These are phyloP conservation scores for Calonectria pauciramosa DNA, from an alignment of 2,329 filamentous ascomycete species.

Conservation along the genomic window DNA sequence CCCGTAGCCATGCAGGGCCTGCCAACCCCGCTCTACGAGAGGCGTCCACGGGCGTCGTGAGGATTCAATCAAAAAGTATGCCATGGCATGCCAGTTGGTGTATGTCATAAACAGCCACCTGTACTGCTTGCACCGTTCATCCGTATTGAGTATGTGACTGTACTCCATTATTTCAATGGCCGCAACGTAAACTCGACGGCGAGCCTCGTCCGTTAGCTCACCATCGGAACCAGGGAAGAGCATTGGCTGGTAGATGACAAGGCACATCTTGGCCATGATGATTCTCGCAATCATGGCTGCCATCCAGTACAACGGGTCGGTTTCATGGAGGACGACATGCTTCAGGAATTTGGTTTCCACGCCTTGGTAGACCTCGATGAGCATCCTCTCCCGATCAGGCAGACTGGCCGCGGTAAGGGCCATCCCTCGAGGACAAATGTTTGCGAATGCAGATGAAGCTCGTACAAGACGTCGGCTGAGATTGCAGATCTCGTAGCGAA, in stretches of 20 bases:
- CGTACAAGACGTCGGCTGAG: conserved; percentile 54
- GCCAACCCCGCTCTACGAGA: conserved; percentile 65
- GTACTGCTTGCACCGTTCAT: conserved; percentile 62
- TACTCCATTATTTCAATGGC: conserved; percentile 82
- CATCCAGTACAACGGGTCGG: conserved; percentile 74
- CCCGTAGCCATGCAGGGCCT: conserved; percentile 56
- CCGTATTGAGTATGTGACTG: conserved; percentile 74
- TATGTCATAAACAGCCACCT: conserved; percentile 66
- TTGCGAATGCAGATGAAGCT: conserved; percentile 51
- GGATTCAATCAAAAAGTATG: conserved; percentile 63
- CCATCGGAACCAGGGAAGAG: conserved; percentile 71
- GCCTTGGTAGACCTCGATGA: conserved; percentile 66
- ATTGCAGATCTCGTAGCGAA: conserved; percentile 66
- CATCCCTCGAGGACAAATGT: conserved; percentile 47
- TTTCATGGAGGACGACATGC: conserved; percentile 62
- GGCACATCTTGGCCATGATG: conserved; percentile 83
- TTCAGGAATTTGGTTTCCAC: conserved; percentile 68
- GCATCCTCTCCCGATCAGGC: conserved; percentile 57
- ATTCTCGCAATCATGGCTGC: conserved; percentile 77
- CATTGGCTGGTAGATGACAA: conserved; percentile 82
- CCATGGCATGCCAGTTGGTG: conserved; percentile 65
- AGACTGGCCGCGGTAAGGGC: conserved; percentile 43
- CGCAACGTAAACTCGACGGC: conserved; percentile 78
- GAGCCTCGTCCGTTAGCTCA: conserved; percentile 71
- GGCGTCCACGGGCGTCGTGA: conserved; percentile 63